Evolutionary conservation across 352 stramenopile genomes (phyloP).

Genomic region (Albugo laibachii): DNA sequence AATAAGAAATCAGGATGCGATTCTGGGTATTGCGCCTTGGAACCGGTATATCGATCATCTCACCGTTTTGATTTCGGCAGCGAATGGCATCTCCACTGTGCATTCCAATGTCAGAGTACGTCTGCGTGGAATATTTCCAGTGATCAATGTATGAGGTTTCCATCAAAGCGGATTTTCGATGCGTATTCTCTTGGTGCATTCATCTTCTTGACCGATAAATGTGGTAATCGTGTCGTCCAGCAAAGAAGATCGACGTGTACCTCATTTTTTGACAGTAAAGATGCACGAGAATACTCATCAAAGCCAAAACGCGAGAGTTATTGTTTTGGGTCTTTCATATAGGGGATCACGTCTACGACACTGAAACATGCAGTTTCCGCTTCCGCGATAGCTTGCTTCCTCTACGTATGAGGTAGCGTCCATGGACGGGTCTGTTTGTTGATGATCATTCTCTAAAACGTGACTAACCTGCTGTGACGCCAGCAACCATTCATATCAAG

Average conservation of each 20-base stretch:
- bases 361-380: slow-evolving; percentile 13
- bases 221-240: slow-evolving; percentile 74
- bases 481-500: slow-evolving; percentile 62
- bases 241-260: slow-evolving; percentile 81
- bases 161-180: slow-evolving; percentile 18
- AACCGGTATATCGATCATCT: slow-evolving; percentile 1
- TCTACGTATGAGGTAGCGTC: slow-evolving; percentile 15
- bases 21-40: slow-evolving; percentile 20
- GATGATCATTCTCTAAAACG: too few species aligned
- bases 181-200: slow-evolving; percentile 11
- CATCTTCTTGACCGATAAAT: slow-evolving; percentile 12
- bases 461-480: slow-evolving; percentile 16
- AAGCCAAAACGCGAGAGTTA: slow-evolving; percentile 84
- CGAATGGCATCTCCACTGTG: slow-evolving; percentile 56
- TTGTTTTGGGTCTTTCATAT: slow-evolving; percentile 67
- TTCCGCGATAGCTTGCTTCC: too few species aligned
- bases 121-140: slow-evolving; percentile 39
- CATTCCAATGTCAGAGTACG: slow-evolving; percentile 66
- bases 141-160: slow-evolving; percentile 31
- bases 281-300: slow-evolving; percentile 83
- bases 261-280: slow-evolving; percentile 40
- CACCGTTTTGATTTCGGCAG: slow-evolving; percentile 21
- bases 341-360: slow-evolving; percentile 58
- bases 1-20: slow-evolving; percentile 56
- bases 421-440: too few species aligned